Conservation (phyloP, 2,329 filamentous ascomycete genomes). For the Dryadomyces sulphureus region DNA sequence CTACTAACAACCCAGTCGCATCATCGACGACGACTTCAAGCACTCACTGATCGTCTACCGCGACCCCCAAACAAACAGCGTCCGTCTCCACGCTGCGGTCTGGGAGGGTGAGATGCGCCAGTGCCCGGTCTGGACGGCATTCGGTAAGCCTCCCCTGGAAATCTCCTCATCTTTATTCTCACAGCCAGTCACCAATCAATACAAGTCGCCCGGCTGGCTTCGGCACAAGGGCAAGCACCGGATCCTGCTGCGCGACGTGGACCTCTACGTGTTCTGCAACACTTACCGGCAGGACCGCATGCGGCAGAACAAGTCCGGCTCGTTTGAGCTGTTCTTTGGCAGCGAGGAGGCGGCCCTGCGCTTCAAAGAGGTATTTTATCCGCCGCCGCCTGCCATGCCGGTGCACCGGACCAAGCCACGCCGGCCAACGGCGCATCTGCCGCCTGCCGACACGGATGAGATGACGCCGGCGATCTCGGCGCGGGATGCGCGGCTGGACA, state of each 20-base stretch:
- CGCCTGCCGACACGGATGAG: background rate
- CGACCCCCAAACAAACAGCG: slow-evolving; percentile 29
- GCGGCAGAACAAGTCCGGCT: slow-evolving; percentile 29
- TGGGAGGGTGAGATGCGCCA: slow-evolving; percentile 36
- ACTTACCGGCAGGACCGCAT: slow-evolving; percentile 37
- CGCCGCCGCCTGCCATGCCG: slow-evolving; percentile 1
- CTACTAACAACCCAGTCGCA: no score
- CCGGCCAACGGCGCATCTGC: background rate
- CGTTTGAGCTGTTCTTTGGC: slow-evolving; percentile 37
- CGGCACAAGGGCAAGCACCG: slow-evolving; percentile 28
- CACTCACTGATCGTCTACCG: slow-evolving; percentile 40
- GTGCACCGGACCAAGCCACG: background rate
- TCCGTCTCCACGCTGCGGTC: slow-evolving; percentile 41
- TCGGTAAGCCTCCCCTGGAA: slow-evolving; percentile 26
- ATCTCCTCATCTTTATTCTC: background rate
- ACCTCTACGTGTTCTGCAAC: slow-evolving; percentile 45
- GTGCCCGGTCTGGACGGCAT: slow-evolving; percentile 51
- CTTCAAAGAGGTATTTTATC: slow-evolving; percentile 27
- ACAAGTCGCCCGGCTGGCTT: slow-evolving; percentile 33
- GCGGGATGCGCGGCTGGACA: no score
- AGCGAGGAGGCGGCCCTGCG: slow-evolving; percentile 23
- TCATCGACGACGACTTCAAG: slow-evolving; percentile 37
- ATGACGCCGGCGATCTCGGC: background rate
- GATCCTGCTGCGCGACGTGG: slow-evolving; percentile 37
- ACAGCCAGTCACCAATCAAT: slow-evolving; percentile 35